These are phyloP conservation scores for Xylaria sp. DNA, from an alignment of 2,329 filamentous ascomycete genomes.

Conservation along the genomic window DNA sequence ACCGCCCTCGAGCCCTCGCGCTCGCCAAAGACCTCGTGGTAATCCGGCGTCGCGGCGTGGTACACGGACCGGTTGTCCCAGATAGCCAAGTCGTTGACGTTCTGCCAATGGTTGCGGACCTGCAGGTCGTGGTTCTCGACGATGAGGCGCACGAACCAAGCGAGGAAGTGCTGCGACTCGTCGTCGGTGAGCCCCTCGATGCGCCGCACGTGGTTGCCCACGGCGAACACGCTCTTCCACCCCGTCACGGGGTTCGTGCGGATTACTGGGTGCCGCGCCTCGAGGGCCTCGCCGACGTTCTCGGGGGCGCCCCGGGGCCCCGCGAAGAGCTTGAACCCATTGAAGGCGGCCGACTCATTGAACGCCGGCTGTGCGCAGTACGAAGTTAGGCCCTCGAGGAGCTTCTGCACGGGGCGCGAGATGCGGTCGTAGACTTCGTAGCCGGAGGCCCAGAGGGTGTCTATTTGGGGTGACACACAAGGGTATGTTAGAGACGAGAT, in stretches of 20 bases:
- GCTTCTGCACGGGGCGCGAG: slow-evolving; percentile 53
- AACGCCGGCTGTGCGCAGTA: slow-evolving; percentile 52
- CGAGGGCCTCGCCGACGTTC: slow-evolving; percentile 58
- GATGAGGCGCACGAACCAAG: slow-evolving; percentile 38
- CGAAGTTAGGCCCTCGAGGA: slow-evolving; percentile 53
- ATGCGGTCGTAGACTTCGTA: slow-evolving; percentile 57
- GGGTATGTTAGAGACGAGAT: neutral
- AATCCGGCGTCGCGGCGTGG: slow-evolving; percentile 61
- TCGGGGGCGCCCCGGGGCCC: slow-evolving; percentile 57
- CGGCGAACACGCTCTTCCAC: slow-evolving; percentile 57
- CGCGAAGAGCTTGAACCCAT: slow-evolving; percentile 51
- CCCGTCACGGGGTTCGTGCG: slow-evolving; percentile 68
- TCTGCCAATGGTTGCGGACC: slow-evolving; percentile 43
- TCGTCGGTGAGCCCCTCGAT: slow-evolving; percentile 36
- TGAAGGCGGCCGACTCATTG: slow-evolving; percentile 46
- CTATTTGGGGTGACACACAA: slow-evolving; percentile 31
- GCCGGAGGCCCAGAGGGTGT: slow-evolving; percentile 52
- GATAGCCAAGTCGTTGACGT: slow-evolving; percentile 49
- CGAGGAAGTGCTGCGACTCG: slow-evolving; percentile 33
- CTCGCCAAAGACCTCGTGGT: slow-evolving; percentile 50
- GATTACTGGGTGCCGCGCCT: slow-evolving; percentile 60
- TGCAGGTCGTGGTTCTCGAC: slow-evolving; percentile 41
- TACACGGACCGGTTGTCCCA: slow-evolving; percentile 63
- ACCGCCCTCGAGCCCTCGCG: slow-evolving; percentile 55
- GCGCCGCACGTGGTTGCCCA: slow-evolving; percentile 36